Conservation (phyloP, 805 yeast genomes). For the Candida adriatica region DNA sequence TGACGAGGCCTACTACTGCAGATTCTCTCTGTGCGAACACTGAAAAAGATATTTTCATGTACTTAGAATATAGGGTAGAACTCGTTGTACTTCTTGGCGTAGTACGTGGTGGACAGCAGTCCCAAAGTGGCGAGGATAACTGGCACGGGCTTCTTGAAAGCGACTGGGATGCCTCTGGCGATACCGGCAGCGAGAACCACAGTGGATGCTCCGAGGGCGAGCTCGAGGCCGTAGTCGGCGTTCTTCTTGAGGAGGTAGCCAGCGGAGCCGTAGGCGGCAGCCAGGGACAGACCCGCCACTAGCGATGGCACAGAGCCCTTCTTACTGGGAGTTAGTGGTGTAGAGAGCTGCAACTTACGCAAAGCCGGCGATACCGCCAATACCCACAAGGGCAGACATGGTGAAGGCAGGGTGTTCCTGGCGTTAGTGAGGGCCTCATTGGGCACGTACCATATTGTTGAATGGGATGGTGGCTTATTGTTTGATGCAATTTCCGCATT, state of each 20-base stretch:
- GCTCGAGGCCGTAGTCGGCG: constrained; percentile 73
- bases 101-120: constrained; percentile 55
- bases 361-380: constrained; percentile 70
- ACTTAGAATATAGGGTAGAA: constrained; percentile 39
- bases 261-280: constrained; percentile 55
- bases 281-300: constrained; percentile 62
- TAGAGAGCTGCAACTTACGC: constrained; percentile 27
- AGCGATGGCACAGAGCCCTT: constrained; percentile 71
- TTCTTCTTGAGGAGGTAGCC: constrained; percentile 71
- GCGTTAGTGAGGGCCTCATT: too few species aligned
- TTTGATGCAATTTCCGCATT: too few species aligned
- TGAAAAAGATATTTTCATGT: too few species aligned
- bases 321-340: constrained; percentile 3
- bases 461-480: too few species aligned
- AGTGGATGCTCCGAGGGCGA: constrained; percentile 68
- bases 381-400: constrained; percentile 57
- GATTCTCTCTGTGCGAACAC: constrained; percentile 6
- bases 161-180: constrained; percentile 56
- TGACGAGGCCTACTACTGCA: background rate
- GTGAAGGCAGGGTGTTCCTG: constrained; percentile 76
- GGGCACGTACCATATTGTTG: too few species aligned
- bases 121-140: constrained; percentile 59
- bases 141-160: constrained; percentile 72
- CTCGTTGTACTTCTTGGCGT: constrained; percentile 67
- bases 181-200: constrained; percentile 64